A percentile compares a stretch with the other conserved stretches of the same genome.
Conservation (phyloP, 2,329 filamentous ascomycete species). For the Apiospora pterosperma region DNA sequence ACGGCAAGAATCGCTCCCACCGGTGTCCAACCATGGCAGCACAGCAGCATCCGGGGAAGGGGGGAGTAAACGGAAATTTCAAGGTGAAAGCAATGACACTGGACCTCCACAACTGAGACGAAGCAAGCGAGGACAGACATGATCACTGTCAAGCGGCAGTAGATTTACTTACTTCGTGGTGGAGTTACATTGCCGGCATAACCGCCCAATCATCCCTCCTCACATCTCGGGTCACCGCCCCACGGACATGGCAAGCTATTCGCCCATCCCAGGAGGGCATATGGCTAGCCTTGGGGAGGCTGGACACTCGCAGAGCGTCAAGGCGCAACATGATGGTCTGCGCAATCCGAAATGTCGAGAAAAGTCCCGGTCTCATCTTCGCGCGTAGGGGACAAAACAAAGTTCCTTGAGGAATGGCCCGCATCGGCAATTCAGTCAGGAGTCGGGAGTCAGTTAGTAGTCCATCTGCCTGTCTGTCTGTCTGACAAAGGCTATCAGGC, state of each 20-base stretch:
- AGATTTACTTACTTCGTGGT: neutral
- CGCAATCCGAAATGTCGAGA: neutral
- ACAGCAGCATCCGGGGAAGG: neutral
- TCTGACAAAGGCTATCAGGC: too few relatives aligned
- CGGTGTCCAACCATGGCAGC: neutral
- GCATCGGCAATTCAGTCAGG: neutral
- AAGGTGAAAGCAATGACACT: neutral
- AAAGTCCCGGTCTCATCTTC: neutral
- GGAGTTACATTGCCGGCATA: neutral
- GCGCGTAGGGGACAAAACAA: neutral
- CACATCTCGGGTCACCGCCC: neutral
- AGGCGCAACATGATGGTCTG: neutral
- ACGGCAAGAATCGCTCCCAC: neutral
- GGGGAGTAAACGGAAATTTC: neutral
- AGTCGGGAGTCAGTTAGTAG: too few relatives aligned
- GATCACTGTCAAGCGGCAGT: neutral
- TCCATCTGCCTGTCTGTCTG: too few relatives aligned
- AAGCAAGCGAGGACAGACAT: neutral
- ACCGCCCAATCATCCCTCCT: neutral
- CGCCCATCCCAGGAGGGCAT: neutral
- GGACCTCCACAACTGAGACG: neutral
- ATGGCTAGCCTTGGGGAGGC: neutral
- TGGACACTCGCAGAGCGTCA: neutral
- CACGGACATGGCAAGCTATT: neutral
- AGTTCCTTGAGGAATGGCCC: neutral